Conservation (phyloP, 371 early-diverging fungal species). For the Zychaea mexicana region DNA sequence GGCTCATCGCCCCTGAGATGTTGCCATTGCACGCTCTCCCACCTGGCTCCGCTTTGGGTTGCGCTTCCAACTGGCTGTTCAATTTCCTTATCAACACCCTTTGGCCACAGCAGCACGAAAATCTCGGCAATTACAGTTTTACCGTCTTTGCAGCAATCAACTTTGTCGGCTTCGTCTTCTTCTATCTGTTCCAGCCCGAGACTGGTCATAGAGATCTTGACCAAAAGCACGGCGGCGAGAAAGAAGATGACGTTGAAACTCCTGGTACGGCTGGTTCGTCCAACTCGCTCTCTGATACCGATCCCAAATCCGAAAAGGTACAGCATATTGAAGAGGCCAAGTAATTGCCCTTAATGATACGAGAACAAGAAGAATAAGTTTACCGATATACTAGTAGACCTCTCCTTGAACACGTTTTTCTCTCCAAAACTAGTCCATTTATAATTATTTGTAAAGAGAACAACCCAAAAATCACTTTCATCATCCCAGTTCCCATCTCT, state of each 20-base stretch:
- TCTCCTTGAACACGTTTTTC: too few species aligned
- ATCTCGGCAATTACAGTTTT: constrained; percentile 38
- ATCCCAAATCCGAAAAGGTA: not conserved
- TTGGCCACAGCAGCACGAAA: constrained; percentile 39
- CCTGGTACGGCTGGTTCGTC: not conserved
- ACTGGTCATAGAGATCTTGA: constrained; percentile 45
- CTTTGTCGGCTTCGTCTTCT: constrained; percentile 45
- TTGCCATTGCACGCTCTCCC: constrained; percentile 46
- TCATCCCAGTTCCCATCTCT: too few species aligned
- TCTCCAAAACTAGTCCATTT: too few species aligned
- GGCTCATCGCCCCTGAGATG: constrained; percentile 53
- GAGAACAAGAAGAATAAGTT: too few species aligned
- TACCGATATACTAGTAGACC: too few species aligned
- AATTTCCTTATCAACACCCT: constrained; percentile 48
- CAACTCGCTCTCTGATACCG: not conserved
- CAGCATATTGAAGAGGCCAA: not conserved
- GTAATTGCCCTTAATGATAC: not conserved
- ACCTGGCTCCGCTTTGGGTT: constrained; percentile 49
- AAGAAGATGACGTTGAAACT: not conserved
- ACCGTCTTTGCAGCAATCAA: constrained; percentile 47
- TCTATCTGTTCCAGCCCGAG: constrained; percentile 42
- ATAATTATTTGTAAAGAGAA: too few species aligned
- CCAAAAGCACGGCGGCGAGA: constrained; percentile 4
- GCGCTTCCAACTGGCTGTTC: constrained; percentile 42
- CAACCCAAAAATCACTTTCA: too few species aligned